A percentile compares a stretch with the other conserved stretches of the same genome.
These are phyloP conservation scores for Litsea cubeba DNA, from an alignment of 164 flowering plant genomes.

Conservation along the genomic window DNA sequence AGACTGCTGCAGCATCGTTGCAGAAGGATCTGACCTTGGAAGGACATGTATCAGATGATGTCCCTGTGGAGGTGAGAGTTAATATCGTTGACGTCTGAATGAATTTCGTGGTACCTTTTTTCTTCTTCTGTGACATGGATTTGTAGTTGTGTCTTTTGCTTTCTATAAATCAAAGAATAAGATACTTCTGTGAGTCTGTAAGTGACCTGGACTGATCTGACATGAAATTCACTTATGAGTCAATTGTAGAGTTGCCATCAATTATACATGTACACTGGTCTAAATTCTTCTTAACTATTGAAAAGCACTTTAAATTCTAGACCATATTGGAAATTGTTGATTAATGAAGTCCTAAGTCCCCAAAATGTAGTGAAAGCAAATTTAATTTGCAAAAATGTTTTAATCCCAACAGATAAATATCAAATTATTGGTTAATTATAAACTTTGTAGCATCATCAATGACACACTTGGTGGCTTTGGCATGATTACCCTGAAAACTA, in stretches of 20 bases:
- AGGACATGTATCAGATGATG: constrained; percentile 79
- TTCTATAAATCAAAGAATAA: not conserved
- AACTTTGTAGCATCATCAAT: not conserved
- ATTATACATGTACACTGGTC: not conserved
- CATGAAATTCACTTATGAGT: not conserved
- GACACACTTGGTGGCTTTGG: not conserved
- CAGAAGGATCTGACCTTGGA: constrained; percentile 67
- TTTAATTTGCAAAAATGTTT: not conserved
- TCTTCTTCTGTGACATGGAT: not conserved
- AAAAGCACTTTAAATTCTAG: not conserved
- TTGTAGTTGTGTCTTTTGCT: not conserved
- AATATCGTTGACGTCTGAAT: not conserved
- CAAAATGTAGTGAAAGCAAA: not conserved
- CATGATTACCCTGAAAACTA: not conserved
- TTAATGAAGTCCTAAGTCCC: not conserved
- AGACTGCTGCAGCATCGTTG: constrained; percentile 94
- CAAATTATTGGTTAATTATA: not conserved
- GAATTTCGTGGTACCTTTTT: not conserved
- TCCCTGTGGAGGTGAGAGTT: constrained; percentile 78
- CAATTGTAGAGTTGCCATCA: not conserved
- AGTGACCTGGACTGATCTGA: not conserved
- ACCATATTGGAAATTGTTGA: not conserved
- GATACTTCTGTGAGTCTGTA: not conserved
- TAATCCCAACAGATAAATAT: not conserved
- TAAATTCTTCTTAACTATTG: not conserved